Evolutionary conservation across 1,284 basidiomycete genomes (phyloP).

Genomic region (Trichosporon faecale): DNA sequence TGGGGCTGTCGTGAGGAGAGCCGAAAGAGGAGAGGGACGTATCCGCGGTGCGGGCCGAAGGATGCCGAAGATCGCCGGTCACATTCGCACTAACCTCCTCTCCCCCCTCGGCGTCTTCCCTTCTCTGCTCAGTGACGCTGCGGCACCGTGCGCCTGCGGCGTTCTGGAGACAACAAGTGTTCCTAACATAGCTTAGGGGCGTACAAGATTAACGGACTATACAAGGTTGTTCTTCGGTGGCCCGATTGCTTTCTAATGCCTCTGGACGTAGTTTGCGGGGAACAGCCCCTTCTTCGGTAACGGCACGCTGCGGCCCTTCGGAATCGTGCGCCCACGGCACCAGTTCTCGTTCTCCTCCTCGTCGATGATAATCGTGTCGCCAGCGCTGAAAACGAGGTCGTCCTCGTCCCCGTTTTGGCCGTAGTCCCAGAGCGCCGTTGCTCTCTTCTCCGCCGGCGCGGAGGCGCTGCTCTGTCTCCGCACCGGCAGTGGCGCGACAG

Average conservation of each 20-base stretch:
- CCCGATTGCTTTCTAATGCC: background rate
- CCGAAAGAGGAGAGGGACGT: background rate
- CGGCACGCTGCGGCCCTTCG: slow-evolving; percentile 31
- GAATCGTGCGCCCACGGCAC: slow-evolving; percentile 36
- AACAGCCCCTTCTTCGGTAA: slow-evolving; percentile 10
- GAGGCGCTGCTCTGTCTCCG: background rate
- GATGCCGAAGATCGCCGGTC: background rate
- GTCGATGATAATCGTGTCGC: slow-evolving; percentile 40
- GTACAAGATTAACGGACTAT: background rate
- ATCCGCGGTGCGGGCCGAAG: background rate
- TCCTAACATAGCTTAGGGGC: background rate
- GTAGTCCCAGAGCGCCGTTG: slow-evolving; percentile 44
- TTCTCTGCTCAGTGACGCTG: background rate
- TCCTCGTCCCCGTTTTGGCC: slow-evolving; percentile 37
- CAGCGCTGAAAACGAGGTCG: slow-evolving; percentile 37
- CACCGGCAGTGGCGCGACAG: background rate
- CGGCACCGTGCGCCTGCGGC: too few relatives aligned
- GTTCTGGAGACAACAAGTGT: background rate
- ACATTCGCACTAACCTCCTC: background rate
- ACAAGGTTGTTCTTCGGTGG: too few relatives aligned
- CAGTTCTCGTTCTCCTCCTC: slow-evolving; percentile 46
- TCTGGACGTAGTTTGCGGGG: slow-evolving; percentile 5
- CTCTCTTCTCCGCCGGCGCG: slow-evolving; percentile 21
- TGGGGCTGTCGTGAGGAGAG: background rate
- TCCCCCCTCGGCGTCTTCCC: background rate